Conservation (phyloP, 495 filamentous ascomycete species). For the Clohesyomyces aquaticus region DNA sequence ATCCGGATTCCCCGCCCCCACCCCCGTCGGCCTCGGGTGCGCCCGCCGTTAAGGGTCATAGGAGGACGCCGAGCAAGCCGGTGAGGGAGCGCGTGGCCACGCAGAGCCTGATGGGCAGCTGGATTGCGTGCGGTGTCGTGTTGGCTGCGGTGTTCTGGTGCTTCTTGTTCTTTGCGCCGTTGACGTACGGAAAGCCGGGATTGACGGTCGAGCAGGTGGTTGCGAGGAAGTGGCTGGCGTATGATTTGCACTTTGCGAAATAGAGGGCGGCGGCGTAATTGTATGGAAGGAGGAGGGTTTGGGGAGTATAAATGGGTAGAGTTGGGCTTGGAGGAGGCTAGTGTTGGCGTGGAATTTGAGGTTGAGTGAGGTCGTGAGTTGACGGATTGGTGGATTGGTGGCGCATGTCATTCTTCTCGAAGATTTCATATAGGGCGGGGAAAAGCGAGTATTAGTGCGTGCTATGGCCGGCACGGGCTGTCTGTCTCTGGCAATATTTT, state of each 20-base stretch:
- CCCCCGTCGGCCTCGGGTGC: slow-evolving; percentile 27
- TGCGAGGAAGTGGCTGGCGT: slow-evolving; percentile 91
- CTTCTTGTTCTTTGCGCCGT: slow-evolving; percentile 89
- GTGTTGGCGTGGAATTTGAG: too few relatives aligned
- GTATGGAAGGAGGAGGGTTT: neutral
- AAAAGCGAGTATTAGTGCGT: too few relatives aligned
- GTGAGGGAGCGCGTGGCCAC: slow-evolving; percentile 77
- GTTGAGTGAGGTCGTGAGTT: too few relatives aligned
- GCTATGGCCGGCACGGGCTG: too few relatives aligned
- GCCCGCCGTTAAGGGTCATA: slow-evolving; percentile 56
- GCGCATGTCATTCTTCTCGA: too few relatives aligned
- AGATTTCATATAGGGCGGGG: too few relatives aligned
- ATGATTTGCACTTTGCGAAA: slow-evolving; percentile 98
- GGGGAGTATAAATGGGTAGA: neutral
- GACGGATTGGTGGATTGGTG: too few relatives aligned
- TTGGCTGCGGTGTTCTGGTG: slow-evolving; percentile 69
- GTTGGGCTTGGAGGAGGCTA: too few relatives aligned
- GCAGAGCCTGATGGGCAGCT: slow-evolving; percentile 76
- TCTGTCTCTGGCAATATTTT: too few relatives aligned
- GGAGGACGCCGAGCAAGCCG: slow-evolving; percentile 62
- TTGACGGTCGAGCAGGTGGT: slow-evolving; percentile 78
- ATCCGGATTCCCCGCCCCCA: slow-evolving; percentile 50
- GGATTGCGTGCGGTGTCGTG: slow-evolving; percentile 76
- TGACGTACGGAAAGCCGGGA: slow-evolving; percentile 96
- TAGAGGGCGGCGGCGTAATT: slow-evolving; percentile 55